Conservation (phyloP, 1,284 basidiomycete species). For the Singerocomus inundabilis region DNA sequence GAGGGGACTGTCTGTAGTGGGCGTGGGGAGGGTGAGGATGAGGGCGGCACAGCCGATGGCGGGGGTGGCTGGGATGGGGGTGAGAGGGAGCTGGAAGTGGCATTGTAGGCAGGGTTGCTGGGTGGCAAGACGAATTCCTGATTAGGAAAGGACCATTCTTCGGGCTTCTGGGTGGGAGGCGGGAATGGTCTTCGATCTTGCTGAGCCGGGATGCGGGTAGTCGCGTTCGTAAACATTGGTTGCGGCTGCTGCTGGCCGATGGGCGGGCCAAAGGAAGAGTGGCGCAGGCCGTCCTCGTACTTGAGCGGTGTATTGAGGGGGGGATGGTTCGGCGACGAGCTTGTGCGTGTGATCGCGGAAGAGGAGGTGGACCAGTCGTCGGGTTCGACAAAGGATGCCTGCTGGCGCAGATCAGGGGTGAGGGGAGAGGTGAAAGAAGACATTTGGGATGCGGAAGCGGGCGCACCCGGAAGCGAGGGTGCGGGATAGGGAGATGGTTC, state of each 20-base stretch:
- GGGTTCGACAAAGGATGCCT: conserved; percentile 24
- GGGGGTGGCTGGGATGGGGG: conserved; percentile 31
- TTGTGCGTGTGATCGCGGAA: conserved; percentile 48
- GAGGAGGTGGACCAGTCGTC: conserved; percentile 36
- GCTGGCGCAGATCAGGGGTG: conserved; percentile 42
- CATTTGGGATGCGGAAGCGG: conserved; percentile 47
- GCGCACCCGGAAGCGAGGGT: conserved; percentile 45
- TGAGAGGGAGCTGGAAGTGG: conserved; percentile 25
- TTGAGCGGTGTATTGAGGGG: conserved; percentile 46
- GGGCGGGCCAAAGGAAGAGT: conserved; percentile 58
- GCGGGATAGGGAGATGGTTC: conserved; percentile 42
- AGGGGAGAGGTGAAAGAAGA: conserved; percentile 50
- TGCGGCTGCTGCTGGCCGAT: conserved; percentile 50
- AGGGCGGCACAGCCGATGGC: conserved; percentile 36
- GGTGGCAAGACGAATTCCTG: conserved; percentile 34
- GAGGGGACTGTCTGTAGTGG: conserved; percentile 49
- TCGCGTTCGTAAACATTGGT: conserved; percentile 56
- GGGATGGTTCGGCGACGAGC: conserved; percentile 56
- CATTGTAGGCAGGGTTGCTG: conserved; percentile 24
- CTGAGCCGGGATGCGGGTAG: conserved; percentile 63
- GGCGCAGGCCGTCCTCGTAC: conserved; percentile 65
- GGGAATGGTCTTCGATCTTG: conserved; percentile 50
- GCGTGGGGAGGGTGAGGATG: conserved; percentile 45
- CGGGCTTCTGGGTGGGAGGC: conserved; percentile 28
- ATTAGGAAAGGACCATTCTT: conserved; percentile 44